Evolutionary conservation across 23 red algal genomes (phyloP), one percentile per base, ranked within the genome.

Genomic region (Pyropia haitanensis): DNA sequence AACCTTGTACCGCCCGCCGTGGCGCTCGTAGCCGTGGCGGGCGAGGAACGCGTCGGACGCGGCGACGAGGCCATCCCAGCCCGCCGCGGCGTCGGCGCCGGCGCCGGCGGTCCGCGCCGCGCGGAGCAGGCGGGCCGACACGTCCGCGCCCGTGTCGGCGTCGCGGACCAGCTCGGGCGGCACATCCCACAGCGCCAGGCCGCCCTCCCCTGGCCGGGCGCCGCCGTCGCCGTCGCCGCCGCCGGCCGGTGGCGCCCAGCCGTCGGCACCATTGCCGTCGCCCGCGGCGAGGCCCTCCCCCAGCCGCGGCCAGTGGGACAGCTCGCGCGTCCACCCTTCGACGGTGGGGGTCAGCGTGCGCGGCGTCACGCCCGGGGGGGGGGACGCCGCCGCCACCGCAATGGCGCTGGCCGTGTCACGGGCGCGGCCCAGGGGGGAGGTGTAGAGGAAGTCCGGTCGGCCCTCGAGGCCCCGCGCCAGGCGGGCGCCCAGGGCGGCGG

Each of bases 241-340:
- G 71, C 63, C 76, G 63, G 26, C 81, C 81, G 46, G 71, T 64
- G 16, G 56, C 64, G 29, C 63, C 72, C 61, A 44, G 23, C 57
- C 76, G 2, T 25, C 30, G 15, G 1, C 5, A 16, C 63, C 5
- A 12, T 7, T 18, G 18, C 8, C 19, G 55, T 6, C 25, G 59
- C 46, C 10, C 39, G 39, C 10, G 4, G 39, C 39, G 39, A 46
- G 39, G 39, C 39, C 39, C 39, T 46, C 39, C 39, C 39, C 39
- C 10, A 82, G 60, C 19, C 80, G 56, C n/a, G 77, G 76, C 94
- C 94, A 98, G 55, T 89, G 76, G 16, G 75, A 64, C 14, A 98
- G 85, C 52, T 98, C 94, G 30, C 74, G 75, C 6, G 94, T 98
- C 94, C 94, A 98, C 17, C 82, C 71, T 64, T 98, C 91, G 3